Conservation (phyloP, 208 protist species). For the Endotrypanum monterogeii region DNA sequence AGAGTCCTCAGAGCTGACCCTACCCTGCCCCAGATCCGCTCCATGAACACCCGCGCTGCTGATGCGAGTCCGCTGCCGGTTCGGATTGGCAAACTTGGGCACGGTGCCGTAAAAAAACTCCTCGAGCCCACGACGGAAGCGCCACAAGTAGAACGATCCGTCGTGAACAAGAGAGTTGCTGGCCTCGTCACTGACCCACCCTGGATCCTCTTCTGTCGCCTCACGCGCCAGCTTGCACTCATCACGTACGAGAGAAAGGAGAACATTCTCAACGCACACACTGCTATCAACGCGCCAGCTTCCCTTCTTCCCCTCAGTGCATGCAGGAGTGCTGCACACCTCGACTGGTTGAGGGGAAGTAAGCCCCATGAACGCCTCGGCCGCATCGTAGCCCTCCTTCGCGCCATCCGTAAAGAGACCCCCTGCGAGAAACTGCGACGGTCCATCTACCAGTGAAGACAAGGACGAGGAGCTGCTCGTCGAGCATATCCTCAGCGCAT, state of each 20-base stretch:
- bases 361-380: not conserved
- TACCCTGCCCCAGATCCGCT: not conserved
- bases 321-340: no score
- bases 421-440: not conserved
- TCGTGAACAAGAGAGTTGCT: slow-evolving; percentile 39
- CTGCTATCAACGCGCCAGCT: slow-evolving; percentile 44
- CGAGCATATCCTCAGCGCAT: not conserved
- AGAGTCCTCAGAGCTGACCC: not conserved
- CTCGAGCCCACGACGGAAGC: slow-evolving; percentile 46
- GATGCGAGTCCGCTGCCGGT: slow-evolving; percentile 10
- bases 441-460: not conserved
- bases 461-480: not conserved
- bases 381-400: not conserved
- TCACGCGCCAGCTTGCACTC: slow-evolving; percentile 72
- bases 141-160: slow-evolving; percentile 68
- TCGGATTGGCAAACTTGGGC: slow-evolving; percentile 69
- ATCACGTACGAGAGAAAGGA: slow-evolving; percentile 67
- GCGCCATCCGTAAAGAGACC: not conserved
- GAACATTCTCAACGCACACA: slow-evolving; percentile 58
- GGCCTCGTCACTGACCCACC: slow-evolving; percentile 46
- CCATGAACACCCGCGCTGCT: not conserved
- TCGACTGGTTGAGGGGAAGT: not conserved
- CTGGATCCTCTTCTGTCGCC: slow-evolving; percentile 45
- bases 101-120: slow-evolving; percentile 73
- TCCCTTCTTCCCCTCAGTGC: slow-evolving; percentile 15